Percentiles rank a stretch among this genome's conserved stretches.
phyloP scores from a whole-genome alignment of 495 filamentous ascomycete genomes.

The Trichocladium uniseriatum region DNA sequence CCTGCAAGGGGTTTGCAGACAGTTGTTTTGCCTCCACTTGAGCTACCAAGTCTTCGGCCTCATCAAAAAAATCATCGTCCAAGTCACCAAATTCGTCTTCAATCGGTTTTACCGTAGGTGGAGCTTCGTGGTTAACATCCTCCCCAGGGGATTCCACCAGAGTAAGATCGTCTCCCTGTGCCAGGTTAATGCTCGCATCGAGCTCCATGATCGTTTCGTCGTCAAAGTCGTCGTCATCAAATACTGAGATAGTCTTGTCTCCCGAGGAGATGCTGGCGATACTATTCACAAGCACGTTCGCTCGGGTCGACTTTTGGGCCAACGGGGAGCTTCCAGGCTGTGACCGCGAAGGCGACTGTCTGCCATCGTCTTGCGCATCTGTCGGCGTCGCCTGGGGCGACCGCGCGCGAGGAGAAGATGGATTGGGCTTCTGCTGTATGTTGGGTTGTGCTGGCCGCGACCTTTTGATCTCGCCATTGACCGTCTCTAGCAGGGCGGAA shows the following conservation, averaged over 20 bases:
- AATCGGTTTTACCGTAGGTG: neutral
- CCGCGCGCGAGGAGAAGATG: slow-evolving; percentile 25
- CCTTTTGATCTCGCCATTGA: slow-evolving; percentile 32
- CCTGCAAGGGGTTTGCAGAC: slow-evolving; percentile 2
- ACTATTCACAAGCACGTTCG: slow-evolving; percentile 9
- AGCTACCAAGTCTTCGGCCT: slow-evolving; percentile 48
- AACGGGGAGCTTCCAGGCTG: slow-evolving; percentile 4
- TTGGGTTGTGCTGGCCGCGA: slow-evolving; percentile 13
- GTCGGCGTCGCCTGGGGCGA: neutral
- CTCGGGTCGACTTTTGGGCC: slow-evolving; percentile 6
- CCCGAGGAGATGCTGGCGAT: too few relatives aligned
- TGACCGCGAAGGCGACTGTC: neutral
- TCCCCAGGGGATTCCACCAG: slow-evolving; percentile 27
- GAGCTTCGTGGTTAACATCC: slow-evolving; percentile 11
- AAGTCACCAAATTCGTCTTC: slow-evolving; percentile 47
- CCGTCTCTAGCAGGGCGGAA: slow-evolving; percentile 35
- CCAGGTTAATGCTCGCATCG: slow-evolving; percentile 33
- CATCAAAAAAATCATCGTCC: slow-evolving; percentile 53
- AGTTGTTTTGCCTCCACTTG: slow-evolving; percentile 32
- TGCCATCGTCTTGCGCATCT: neutral
- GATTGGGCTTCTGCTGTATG: slow-evolving; percentile 5
- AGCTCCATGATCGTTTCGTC: slow-evolving; percentile 45
- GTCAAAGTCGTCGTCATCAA: slow-evolving; percentile 42
- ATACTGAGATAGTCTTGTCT: slow-evolving; percentile 34
- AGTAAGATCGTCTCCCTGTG: slow-evolving; percentile 43